A percentile compares a stretch with the other conserved stretches of the same genome.
Conservation (phyloP, 371 early-diverging fungal genomes). For the Aphelidium insulamus region DNA sequence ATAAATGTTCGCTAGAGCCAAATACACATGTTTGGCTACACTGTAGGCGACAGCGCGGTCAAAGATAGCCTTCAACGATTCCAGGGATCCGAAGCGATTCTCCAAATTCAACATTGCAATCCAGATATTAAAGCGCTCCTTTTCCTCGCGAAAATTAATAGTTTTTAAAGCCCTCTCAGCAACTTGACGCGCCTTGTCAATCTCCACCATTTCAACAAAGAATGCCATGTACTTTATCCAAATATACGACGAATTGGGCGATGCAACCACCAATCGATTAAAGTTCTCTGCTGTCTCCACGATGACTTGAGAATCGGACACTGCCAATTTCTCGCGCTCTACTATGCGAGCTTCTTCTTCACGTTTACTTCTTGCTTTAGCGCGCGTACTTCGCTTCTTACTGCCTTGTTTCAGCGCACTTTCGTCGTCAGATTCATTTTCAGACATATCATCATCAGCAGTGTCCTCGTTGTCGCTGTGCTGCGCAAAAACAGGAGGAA, state of each 20-base stretch:
- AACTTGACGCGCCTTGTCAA: conserved; percentile 71
- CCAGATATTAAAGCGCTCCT: conserved; percentile 88
- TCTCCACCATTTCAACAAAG: conserved; percentile 66
- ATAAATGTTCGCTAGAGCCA: conserved; percentile 69
- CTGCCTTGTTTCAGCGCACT: conserved; percentile 9
- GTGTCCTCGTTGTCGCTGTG: conserved; percentile 10
- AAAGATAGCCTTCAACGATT: conserved; percentile 48
- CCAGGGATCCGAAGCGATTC: conserved; percentile 66
- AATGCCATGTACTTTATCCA: conserved; percentile 98
- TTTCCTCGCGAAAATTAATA: conserved; percentile 78
- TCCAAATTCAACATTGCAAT: conserved; percentile 84
- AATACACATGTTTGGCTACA: conserved; percentile 66
- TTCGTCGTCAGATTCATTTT: conserved; percentile 18
- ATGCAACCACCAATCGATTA: conserved; percentile 71
- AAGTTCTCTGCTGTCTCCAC: conserved; percentile 43
- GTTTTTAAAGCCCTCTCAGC: conserved; percentile 79
- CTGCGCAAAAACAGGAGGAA: no score
- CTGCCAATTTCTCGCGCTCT: conserved; percentile 24
- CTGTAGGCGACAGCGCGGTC: conserved; percentile 55
- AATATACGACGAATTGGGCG: conserved; percentile 81
- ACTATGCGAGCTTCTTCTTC: conserved; percentile 26
- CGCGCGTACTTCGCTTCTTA: no score
- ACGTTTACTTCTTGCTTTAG: conserved; percentile 15
- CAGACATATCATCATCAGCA: conserved; percentile 16
- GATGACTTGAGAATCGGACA: conserved; percentile 4